Percentiles rank a stretch among this genome's conserved stretches.
phyloP scores from a whole-genome alignment of 2,329 filamentous ascomycete species.

The Phialophora tarda region DNA sequence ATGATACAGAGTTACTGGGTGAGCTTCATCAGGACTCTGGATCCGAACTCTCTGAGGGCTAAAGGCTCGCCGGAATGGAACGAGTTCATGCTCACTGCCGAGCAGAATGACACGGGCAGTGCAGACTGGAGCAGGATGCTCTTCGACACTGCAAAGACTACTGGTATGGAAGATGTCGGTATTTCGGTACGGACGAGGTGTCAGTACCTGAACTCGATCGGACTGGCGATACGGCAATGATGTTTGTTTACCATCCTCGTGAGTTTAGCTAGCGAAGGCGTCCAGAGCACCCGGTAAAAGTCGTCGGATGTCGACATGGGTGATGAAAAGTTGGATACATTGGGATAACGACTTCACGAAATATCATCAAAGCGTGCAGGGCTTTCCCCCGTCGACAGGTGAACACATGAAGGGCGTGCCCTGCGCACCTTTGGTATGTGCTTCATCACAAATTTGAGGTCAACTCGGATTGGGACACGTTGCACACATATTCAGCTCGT shows the following conservation, averaged over 20 bases:
- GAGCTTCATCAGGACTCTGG: constrained; percentile 69
- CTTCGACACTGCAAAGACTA: constrained; percentile 52
- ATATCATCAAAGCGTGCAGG: neutral
- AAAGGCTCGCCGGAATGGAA: constrained; percentile 30
- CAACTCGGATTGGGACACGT: neutral
- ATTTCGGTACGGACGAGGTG: constrained; percentile 52
- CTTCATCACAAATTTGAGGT: neutral
- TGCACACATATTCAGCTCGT: neutral
- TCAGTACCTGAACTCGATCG: constrained; percentile 58
- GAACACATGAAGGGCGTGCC: neutral
- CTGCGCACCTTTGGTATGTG: neutral
- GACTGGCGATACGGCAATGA: constrained; percentile 53
- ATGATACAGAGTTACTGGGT: constrained; percentile 75
- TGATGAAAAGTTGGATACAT: neutral
- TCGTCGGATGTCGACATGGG: neutral
- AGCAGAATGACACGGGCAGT: constrained; percentile 26
- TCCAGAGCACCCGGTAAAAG: neutral
- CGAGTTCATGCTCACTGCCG: constrained; percentile 18
- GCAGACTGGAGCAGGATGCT: constrained; percentile 48
- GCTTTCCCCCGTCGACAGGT: neutral
- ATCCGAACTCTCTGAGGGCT: constrained; percentile 64
- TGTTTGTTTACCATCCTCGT: neutral
- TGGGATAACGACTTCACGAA: neutral
- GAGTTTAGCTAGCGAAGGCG: constrained; percentile 3
- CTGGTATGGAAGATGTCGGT: constrained; percentile 54